phyloP scores from a whole-genome alignment of 495 filamentous ascomycete species.

The Xylaria grammica region DNA sequence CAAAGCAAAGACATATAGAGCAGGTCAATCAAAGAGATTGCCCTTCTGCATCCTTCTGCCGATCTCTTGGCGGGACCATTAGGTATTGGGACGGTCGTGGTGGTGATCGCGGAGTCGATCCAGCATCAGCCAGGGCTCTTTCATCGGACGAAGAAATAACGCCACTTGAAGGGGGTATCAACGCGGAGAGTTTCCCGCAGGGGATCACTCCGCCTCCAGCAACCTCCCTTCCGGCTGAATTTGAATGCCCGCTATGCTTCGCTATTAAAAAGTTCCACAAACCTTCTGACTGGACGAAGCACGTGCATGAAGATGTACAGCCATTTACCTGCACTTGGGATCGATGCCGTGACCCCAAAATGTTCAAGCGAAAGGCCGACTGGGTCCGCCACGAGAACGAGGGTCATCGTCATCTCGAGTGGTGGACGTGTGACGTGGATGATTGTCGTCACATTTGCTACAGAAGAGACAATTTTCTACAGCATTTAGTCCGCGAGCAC shows the following conservation, averaged over 20 bases:
- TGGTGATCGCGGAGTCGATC: slow-evolving; percentile 44
- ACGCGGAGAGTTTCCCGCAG: slow-evolving; percentile 70
- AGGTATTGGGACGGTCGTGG: slow-evolving; percentile 49
- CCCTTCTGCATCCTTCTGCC: slow-evolving; percentile 64
- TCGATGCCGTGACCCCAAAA: slow-evolving; percentile 84
- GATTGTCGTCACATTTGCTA: slow-evolving; percentile 88
- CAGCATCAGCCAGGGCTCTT: slow-evolving; percentile 51
- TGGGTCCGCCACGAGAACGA: slow-evolving; percentile 98
- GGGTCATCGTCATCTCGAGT: slow-evolving; percentile 87
- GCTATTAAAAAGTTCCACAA: slow-evolving; percentile 89
- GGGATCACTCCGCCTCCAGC: slow-evolving; percentile 87
- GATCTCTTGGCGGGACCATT: slow-evolving; percentile 63
- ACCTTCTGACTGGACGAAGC: slow-evolving; percentile 98
- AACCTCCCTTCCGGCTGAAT: slow-evolving; percentile 78
- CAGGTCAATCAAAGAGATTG: slow-evolving; percentile 62
- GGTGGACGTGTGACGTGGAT: slow-evolving; percentile 83
- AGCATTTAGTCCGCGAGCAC: slow-evolving; percentile 93
- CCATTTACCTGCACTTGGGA: slow-evolving; percentile 95
- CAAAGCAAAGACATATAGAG: slow-evolving; percentile 71
- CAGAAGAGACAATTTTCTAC: slow-evolving; percentile 93
- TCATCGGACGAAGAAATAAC: slow-evolving; percentile 68
- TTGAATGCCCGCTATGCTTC: slow-evolving; percentile 93
- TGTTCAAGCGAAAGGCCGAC: slow-evolving; percentile 96
- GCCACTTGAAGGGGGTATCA: slow-evolving; percentile 68
- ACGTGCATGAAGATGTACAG: slow-evolving; percentile 93